Base-by-base conservation (phyloP, 768 basidiomycete species). In the Candolleomyces efflorescens region DNA sequence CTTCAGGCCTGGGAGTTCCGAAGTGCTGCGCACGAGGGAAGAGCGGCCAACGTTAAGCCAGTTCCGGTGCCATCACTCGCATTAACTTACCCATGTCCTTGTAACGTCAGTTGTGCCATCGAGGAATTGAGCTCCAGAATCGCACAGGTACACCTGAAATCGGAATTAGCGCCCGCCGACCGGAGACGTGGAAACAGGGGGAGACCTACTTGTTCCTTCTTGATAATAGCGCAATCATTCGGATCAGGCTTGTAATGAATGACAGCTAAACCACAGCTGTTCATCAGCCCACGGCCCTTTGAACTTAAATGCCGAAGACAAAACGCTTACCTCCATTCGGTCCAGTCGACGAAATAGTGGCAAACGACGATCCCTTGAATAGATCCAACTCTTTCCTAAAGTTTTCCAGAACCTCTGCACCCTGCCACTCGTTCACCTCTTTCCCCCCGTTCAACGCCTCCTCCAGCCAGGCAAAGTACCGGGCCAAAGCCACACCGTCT, bases 71-170 rank as follows among this genome's bases (percentile, higher is more conserved):
- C 47, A 20, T 22, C 10, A 11, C 5, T 32, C 32, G 22, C 15
- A 32, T 82, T n/a, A n/a, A n/a, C n/a, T 64, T 65, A 89, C 90
- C 86, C 85, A 88, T 59, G 93, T 97, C 44, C 95, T 78, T 1
- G 94, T 96, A 15, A 90, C 90, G 67, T 99, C 96, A 1, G 97
- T 99, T 0, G 96, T 98, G 10, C 96, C 96, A 63, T 98, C 96
- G 36, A 83, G 69, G 73, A 87, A 96, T 71, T 97, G 94, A 2
- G 81, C 88, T 67, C 95, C 95, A 39, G 91, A 93, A 67, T 98
- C 95, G 63, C 94, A 72, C 38, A 77, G 67, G 59, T 73, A 78
- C 5, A 78, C 78, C 68, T 84, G 46, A 17, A 26, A 18, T n/a
- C 43, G 1, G 38, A n/a, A n/a, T 49, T 24, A 23, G n/a, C n/a